A percentile compares a stretch with the other conserved stretches of the same genome.
These are phyloP conservation scores for Hydnomerulius pinastri DNA, from an alignment of 768 basidiomycete species.

Conservation along the genomic window DNA sequence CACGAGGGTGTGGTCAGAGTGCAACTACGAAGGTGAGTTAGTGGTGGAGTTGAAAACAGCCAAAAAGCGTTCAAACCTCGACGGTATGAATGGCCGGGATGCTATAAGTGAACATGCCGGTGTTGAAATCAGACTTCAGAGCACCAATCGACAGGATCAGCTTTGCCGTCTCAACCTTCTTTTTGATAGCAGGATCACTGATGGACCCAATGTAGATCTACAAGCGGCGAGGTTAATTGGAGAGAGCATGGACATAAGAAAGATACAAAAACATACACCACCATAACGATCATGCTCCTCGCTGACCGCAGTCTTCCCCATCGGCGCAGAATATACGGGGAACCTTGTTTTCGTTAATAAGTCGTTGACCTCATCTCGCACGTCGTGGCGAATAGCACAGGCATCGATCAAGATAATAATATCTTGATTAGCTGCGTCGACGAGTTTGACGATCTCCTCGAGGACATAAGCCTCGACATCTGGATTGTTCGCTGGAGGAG, in stretches of 20 bases:
- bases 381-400: constrained; percentile 74
- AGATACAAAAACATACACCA: constrained; percentile 54
- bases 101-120: constrained; percentile 81
- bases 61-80: constrained; percentile 49
- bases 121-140: constrained; percentile 82
- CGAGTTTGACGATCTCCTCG: constrained; percentile 65
- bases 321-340: constrained; percentile 73
- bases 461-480: constrained; percentile 69
- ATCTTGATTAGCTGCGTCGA: constrained; percentile 59
- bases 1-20: constrained; percentile 71
- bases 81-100: constrained; percentile 59
- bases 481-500: constrained; percentile 53
- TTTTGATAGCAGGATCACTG: constrained; percentile 64
- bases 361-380: constrained; percentile 60
- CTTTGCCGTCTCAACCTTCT: constrained; percentile 72
- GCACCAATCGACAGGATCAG: constrained; percentile 74
- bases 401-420: constrained; percentile 81
- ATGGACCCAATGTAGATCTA: constrained; percentile 80
- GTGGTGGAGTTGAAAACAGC: neutral
- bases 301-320: constrained; percentile 80
- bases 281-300: constrained; percentile 76
- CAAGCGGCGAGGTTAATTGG: neutral
- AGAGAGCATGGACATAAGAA: neutral
- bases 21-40: constrained; percentile 49
- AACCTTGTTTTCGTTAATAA: constrained; percentile 66